phyloP scores from a whole-genome alignment of 176 grass and related monocot genomes.

The Triticum timopheevii region DNA sequence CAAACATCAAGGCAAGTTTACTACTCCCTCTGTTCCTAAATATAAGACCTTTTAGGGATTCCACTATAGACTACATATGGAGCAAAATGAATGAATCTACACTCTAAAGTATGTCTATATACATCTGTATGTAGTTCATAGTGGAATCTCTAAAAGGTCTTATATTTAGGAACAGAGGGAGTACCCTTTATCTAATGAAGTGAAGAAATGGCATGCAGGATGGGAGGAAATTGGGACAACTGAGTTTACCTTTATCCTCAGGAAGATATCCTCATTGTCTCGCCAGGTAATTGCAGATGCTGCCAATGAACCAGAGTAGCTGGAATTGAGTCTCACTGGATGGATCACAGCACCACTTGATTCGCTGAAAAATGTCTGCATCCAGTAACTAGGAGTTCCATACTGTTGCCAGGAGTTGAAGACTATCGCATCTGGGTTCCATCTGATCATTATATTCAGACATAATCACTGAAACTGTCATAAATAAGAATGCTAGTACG shows the following conservation, averaged over 20 bases:
- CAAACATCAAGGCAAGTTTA: not conserved
- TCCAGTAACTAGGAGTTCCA: constrained; percentile 88
- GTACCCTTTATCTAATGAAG: not conserved
- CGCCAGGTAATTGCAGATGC: constrained; percentile 81
- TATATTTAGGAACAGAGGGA: too few relatives aligned
- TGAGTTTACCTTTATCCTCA: constrained; percentile 67
- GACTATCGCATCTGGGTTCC: constrained; percentile 83
- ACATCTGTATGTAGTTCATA: too few relatives aligned
- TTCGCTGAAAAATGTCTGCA: constrained; percentile 53
- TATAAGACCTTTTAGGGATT: too few relatives aligned
- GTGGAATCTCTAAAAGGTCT: too few relatives aligned
- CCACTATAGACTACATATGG: too few relatives aligned
- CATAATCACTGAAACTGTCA: not conserved
- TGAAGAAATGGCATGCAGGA: not conserved
- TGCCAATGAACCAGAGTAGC: constrained; percentile 44
- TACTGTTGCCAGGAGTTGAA: constrained; percentile 85
- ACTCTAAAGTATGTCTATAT: too few relatives aligned
- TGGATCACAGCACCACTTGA: constrained; percentile 60
- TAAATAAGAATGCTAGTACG: not conserved
- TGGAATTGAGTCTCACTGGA: constrained; percentile 51
- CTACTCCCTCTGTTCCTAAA: too few relatives aligned
- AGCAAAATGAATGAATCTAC: too few relatives aligned
- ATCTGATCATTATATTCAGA: constrained; percentile 40
- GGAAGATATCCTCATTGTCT: constrained; percentile 46
- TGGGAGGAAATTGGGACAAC: not conserved